phyloP scores from a whole-genome alignment of 352 stramenopile species.

The Globisporangium iwayamae region DNA sequence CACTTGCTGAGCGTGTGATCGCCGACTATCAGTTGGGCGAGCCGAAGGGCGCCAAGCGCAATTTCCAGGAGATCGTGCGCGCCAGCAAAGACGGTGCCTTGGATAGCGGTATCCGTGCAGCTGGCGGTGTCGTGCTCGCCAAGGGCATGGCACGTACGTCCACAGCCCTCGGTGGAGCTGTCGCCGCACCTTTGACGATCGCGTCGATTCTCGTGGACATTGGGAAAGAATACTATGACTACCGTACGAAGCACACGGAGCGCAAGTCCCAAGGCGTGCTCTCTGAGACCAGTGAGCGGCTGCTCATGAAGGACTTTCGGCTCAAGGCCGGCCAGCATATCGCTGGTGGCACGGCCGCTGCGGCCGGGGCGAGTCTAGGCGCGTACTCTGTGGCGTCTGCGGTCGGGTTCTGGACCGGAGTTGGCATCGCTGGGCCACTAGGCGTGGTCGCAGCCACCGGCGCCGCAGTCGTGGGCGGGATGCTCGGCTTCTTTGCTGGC shows the following conservation, averaged over 20 bases:
- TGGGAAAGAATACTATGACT: constrained; percentile 84
- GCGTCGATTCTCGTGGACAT: constrained; percentile 86
- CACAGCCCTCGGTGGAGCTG: constrained; percentile 46
- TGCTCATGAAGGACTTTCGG: constrained; percentile 83
- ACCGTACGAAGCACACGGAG: constrained; percentile 72
- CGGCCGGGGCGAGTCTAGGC: constrained; percentile 67
- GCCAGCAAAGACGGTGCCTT: constrained; percentile 71
- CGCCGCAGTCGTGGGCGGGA: constrained; percentile 75
- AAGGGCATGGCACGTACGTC: constrained; percentile 73
- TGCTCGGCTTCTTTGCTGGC: constrained; percentile 82
- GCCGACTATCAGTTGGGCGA: constrained; percentile 46
- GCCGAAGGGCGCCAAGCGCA: constrained; percentile 22
- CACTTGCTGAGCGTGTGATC: constrained; percentile 61
- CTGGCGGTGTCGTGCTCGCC: constrained; percentile 66
- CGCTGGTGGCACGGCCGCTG: constrained; percentile 65
- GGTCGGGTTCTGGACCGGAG: constrained; percentile 76
- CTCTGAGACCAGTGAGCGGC: constrained; percentile 65
- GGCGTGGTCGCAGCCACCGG: constrained; percentile 74
- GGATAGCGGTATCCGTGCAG: constrained; percentile 79
- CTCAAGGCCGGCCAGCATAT: constrained; percentile 82
- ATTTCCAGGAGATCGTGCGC: constrained; percentile 48
- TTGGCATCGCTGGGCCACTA: constrained; percentile 72
- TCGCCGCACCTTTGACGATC: constrained; percentile 73
- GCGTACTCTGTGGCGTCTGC: constrained; percentile 70
- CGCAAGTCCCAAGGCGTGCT: constrained; percentile 62